These are phyloP conservation scores for Acanthamoeba lenticulata DNA, from an alignment of 208 protist species.

Conservation along the genomic window DNA sequence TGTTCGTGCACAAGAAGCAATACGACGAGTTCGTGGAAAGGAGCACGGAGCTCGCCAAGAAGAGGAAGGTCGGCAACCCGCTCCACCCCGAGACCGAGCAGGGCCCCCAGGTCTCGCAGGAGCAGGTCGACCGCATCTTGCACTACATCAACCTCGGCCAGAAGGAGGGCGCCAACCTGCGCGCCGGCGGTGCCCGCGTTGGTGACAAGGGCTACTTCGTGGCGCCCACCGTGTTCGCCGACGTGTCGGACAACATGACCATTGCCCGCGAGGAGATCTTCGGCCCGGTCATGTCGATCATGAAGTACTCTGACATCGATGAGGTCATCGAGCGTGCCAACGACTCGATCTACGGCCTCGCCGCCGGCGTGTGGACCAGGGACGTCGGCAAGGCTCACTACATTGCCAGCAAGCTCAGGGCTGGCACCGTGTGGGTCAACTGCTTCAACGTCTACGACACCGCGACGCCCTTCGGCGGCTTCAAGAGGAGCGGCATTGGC, in stretches of 20 bases:
- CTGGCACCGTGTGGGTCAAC: conserved; percentile 92
- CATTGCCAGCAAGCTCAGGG: conserved; percentile 81
- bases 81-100: conserved; percentile 80
- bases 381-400: conserved; percentile 87
- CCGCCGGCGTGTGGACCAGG: conserved; percentile 89
- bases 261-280: conserved; percentile 92
- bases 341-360: conserved; percentile 89
- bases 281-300: conserved; percentile 90
- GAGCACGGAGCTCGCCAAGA: conserved; percentile 80
- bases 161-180: conserved; percentile 87
- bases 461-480: conserved; percentile 89
- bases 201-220: conserved; percentile 90
- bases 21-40: conserved; percentile 66
- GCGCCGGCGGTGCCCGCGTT: conserved; percentile 81
- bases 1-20: conserved; percentile 68
- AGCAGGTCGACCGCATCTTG: conserved; percentile 88
- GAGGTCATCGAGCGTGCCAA: conserved; percentile 90
- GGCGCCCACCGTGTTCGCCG: conserved; percentile 89
- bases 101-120: conserved; percentile 80
- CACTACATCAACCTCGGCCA: conserved; percentile 89
- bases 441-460: conserved; percentile 89
- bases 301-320: conserved; percentile 89
- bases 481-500: conserved; percentile 91
- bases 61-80: conserved; percentile 82
- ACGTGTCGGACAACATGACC: conserved; percentile 87